Evolutionary conservation across 371 early-diverging fungal genomes (phyloP).

Genomic region (Phascolomyces articulosus): DNA sequence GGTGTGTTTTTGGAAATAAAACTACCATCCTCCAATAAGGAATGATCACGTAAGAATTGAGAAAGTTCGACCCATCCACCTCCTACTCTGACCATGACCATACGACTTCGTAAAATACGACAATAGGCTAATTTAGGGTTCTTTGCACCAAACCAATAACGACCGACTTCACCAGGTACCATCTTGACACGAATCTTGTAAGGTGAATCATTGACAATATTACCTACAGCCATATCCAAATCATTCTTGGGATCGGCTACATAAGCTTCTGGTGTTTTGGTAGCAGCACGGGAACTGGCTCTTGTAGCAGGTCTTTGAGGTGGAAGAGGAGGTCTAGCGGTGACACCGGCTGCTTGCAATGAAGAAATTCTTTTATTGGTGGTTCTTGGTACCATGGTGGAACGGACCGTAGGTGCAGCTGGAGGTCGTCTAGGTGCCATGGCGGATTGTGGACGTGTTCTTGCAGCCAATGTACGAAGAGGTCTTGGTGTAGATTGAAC

Average conservation of each 20-base stretch:
- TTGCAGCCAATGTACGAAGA: neutral
- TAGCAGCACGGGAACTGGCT: neutral
- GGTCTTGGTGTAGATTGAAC: constrained; percentile 37
- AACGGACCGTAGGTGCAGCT: neutral
- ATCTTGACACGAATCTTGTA: constrained; percentile 49
- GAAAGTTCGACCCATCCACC: constrained; percentile 81
- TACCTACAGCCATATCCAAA: constrained; percentile 73
- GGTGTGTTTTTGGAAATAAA: constrained; percentile 58
- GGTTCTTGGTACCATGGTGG: neutral
- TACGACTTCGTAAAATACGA: constrained; percentile 66
- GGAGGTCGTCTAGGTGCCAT: constrained; percentile 9
- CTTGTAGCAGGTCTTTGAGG: no score
- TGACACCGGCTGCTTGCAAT: constrained; percentile 1
- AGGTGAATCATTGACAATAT: constrained; percentile 66
- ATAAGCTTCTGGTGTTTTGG: constrained; percentile 38
- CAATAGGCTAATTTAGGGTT: constrained; percentile 77
- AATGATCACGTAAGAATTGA: constrained; percentile 54
- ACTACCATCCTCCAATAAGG: constrained; percentile 39
- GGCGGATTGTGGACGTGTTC: constrained; percentile 14
- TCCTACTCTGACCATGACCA: constrained; percentile 83
- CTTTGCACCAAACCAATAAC: constrained; percentile 75
- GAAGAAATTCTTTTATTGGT: neutral
- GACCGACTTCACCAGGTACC: constrained; percentile 66
- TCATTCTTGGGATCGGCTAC: constrained; percentile 71
- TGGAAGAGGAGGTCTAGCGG: neutral